Conservation (phyloP, 108 stramenopile genomes). For the Poteriospumella lacustris region DNA sequence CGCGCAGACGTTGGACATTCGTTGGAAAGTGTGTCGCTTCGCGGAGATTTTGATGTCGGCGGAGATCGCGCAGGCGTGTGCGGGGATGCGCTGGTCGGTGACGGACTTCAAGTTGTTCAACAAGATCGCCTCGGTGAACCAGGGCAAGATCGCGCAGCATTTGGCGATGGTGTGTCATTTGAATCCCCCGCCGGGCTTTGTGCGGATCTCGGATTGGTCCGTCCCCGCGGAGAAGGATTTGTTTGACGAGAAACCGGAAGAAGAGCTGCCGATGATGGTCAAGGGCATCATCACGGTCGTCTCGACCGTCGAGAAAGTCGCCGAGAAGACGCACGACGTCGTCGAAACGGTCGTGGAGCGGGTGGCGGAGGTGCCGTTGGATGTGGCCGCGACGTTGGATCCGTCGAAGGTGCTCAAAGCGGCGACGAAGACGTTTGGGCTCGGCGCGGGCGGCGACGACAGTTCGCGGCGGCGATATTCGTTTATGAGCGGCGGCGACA, state of each 20-base stretch:
- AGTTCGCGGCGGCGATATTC: too few species aligned
- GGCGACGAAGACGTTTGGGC: not conserved
- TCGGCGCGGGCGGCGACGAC: not conserved
- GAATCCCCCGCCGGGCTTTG: conserved; percentile 12
- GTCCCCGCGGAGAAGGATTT: not conserved
- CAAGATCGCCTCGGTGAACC: not conserved
- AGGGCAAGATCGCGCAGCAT: conserved; percentile 9
- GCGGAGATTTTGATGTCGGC: conserved; percentile 12
- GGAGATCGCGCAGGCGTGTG: not conserved
- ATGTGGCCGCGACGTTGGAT: not conserved
- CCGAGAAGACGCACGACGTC: not conserved
- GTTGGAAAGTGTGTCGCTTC: conserved; percentile 3
- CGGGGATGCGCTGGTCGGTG: not conserved
- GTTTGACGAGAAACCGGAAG: not conserved
- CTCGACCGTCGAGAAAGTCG: not conserved
- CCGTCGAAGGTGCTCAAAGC: not conserved
- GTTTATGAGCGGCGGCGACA: too few species aligned
- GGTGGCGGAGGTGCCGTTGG: not conserved
- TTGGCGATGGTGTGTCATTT: not conserved
- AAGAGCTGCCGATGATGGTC: not conserved
- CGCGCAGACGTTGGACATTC: too few species aligned
- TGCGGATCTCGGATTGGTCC: conserved; percentile 4
- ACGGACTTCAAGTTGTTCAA: conserved; percentile 1
- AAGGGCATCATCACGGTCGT: not conserved
- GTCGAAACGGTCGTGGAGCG: not conserved